Percentiles rank a stretch among this genome's conserved stretches.
Conservation (phyloP, 164 flowering plant genomes). For the Houttuynia cordata region DNA sequence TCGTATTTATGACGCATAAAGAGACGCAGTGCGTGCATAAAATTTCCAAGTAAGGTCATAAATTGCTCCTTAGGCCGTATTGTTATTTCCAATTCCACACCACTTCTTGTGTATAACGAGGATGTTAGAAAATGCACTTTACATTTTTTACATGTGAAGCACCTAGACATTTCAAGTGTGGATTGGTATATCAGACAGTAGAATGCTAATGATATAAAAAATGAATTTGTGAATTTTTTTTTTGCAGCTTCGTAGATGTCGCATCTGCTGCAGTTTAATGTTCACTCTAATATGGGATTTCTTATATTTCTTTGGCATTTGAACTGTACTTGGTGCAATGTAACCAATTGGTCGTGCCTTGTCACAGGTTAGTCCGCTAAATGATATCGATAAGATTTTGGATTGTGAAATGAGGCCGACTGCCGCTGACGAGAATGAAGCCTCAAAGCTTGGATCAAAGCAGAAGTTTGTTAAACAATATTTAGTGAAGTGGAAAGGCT, state of each 20-base stretch:
- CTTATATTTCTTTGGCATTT: not conserved
- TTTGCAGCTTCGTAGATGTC: not conserved
- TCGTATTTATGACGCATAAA: no score
- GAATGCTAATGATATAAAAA: no score
- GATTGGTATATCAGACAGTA: no score
- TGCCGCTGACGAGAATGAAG: slow-evolving; percentile 62
- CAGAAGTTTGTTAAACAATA: slow-evolving; percentile 92
- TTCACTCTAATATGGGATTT: not conserved
- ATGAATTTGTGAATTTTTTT: no score
- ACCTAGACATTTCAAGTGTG: no score
- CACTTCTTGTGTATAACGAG: no score
- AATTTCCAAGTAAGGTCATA: no score
- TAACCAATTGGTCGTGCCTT: slow-evolving; percentile 4
- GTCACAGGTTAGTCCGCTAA: slow-evolving; percentile 79
- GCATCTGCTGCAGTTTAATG: not conserved
- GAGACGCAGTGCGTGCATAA: no score
- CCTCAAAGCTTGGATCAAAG: slow-evolving; percentile 66
- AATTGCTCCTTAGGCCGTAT: no score
- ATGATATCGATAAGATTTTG: slow-evolving; percentile 89
- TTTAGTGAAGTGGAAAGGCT: slow-evolving; percentile 97
- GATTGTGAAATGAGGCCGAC: slow-evolving; percentile 94
- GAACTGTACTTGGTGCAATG: not conserved
- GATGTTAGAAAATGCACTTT: no score
- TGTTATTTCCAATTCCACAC: no score
- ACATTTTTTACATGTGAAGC: no score